Conservation (phyloP, 2,329 filamentous ascomycete genomes). For the Cercospora canescens region DNA sequence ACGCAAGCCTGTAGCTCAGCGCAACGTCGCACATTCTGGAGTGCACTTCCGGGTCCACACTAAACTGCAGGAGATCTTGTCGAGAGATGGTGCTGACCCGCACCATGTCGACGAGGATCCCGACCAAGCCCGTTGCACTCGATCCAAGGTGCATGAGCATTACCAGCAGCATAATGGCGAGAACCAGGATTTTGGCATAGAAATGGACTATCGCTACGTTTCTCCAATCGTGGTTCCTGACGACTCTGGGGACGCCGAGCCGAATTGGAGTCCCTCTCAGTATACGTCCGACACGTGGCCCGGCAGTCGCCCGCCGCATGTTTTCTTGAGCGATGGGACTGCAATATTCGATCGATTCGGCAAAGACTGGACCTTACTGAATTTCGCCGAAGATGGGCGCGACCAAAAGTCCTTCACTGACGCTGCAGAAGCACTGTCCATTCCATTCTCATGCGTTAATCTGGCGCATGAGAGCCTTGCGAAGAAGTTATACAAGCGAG, state of each 20-base stretch:
- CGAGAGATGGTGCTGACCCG: background rate
- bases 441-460: background rate
- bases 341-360: background rate
- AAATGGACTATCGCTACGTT: background rate
- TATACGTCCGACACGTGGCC: background rate
- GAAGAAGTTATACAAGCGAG: conserved; percentile 56
- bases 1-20: conserved; percentile 23
- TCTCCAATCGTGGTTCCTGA: background rate
- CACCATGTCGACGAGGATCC: background rate
- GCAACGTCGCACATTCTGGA: conserved; percentile 9
- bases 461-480: background rate
- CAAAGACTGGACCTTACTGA: background rate
- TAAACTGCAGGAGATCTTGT: background rate
- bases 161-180: background rate
- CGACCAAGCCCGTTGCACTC: background rate
- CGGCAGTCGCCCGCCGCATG: background rate
- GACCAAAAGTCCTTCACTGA: background rate
- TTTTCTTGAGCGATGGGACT: background rate
- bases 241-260: background rate
- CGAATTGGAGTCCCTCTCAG: background rate
- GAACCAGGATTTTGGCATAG: background rate
- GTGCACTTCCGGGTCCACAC: background rate
- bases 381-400: background rate
- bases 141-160: background rate
- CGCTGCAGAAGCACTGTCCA: background rate